Percentiles rank a stretch among this genome's conserved stretches.
Conservation (phyloP, 2,329 filamentous ascomycete genomes). For the Furcasterigmium furcatum region DNA sequence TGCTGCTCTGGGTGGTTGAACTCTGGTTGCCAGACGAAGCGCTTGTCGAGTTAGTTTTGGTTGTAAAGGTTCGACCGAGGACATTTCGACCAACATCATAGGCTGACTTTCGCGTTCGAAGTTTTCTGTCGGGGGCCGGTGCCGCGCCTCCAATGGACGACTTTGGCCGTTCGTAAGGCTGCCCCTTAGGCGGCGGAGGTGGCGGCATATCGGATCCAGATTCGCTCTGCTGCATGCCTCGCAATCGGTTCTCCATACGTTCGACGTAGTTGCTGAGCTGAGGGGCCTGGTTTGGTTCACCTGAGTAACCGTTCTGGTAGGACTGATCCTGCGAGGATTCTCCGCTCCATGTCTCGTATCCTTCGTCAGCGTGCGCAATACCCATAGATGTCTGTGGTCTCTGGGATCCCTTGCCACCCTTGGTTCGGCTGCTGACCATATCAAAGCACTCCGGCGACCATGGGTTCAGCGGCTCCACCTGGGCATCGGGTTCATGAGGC, state of each 20-base stretch:
- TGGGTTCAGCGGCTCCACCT: slow-evolving; percentile 57
- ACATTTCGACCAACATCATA: slow-evolving; percentile 71
- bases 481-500: slow-evolving; percentile 51
- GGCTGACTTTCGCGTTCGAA: slow-evolving; percentile 68
- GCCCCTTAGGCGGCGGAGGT: slow-evolving; percentile 59
- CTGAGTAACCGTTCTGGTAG: slow-evolving; percentile 33
- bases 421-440: slow-evolving; percentile 41
- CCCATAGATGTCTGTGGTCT: slow-evolving; percentile 75
- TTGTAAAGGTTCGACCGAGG: slow-evolving; percentile 79
- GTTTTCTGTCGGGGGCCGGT: slow-evolving; percentile 36
- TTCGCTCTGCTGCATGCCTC: slow-evolving; percentile 62
- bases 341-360: slow-evolving; percentile 57
- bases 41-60: slow-evolving; percentile 80
- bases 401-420: slow-evolving; percentile 23
- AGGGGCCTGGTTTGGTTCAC: slow-evolving; percentile 56
- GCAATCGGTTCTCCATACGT: slow-evolving; percentile 82
- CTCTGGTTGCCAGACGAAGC: slow-evolving; percentile 72
- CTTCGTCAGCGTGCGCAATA: slow-evolving; percentile 58
- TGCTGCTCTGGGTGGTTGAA: slow-evolving; percentile 72
- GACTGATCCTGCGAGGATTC: slow-evolving; percentile 48
- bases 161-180: slow-evolving; percentile 51
- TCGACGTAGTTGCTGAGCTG: slow-evolving; percentile 84
- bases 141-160: slow-evolving; percentile 50
- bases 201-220: slow-evolving; percentile 52
- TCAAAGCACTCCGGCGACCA: slow-evolving; percentile 92